These are phyloP conservation scores for Nematodospora valgi DNA, from an alignment of 805 yeast genomes.

Conservation along the genomic window DNA sequence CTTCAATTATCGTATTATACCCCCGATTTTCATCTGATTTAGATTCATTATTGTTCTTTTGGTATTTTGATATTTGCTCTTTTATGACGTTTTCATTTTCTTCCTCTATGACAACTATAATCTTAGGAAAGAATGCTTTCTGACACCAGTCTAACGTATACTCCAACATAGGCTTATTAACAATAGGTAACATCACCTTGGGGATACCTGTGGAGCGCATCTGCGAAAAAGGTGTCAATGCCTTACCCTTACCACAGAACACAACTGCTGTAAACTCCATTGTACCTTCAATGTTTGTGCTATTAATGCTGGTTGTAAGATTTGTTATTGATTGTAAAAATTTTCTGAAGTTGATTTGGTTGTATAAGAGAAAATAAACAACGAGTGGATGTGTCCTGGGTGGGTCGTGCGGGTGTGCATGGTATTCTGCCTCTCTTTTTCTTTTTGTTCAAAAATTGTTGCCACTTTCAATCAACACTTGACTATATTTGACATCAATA, in stretches of 20 bases:
- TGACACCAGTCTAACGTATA: constrained; percentile 93
- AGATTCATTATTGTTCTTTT: constrained; percentile 11
- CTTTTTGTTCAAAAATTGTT: too few relatives aligned
- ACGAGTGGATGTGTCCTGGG: too few relatives aligned
- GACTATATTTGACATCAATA: not conserved
- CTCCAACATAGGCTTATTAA: constrained; percentile 83
- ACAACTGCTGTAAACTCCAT: constrained; percentile 95
- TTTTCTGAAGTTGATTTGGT: too few relatives aligned
- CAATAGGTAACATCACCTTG: constrained; percentile 87
- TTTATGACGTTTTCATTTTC: constrained; percentile 48
- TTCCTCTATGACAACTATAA: constrained; percentile 58
- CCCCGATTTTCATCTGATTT: constrained; percentile 11
- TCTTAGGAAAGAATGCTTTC: constrained; percentile 69
- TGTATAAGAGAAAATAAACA: too few relatives aligned
- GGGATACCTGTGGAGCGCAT: constrained; percentile 62
- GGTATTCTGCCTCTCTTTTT: too few relatives aligned
- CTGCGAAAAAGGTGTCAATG: constrained; percentile 68
- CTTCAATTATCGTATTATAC: constrained; percentile 4
- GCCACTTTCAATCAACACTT: too few relatives aligned
- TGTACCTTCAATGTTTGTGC: too few relatives aligned
- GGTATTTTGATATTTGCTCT: constrained; percentile 16
- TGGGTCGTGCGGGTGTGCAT: too few relatives aligned
- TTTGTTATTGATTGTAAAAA: not conserved
- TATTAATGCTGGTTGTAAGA: too few relatives aligned
- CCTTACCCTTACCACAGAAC: constrained; percentile 81